phyloP scores from a whole-genome alignment of 73 alveolate genomes.

The Paramecium octaurelia region DNA sequence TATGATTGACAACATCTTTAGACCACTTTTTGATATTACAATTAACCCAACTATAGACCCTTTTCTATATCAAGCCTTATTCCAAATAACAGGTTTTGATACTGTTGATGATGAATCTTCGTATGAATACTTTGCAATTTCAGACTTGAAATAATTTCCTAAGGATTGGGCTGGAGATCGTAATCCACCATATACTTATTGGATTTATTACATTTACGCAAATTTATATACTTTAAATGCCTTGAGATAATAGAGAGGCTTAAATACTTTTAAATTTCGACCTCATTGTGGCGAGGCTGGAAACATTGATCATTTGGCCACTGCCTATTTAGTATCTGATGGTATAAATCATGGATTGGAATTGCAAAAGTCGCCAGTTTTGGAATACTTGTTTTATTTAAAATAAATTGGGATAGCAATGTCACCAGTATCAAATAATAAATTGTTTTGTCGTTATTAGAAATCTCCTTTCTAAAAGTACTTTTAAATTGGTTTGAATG shows the following conservation, averaged over 20 bases:
- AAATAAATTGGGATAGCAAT: constrained; percentile 78
- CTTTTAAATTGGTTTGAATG: constrained; percentile 74
- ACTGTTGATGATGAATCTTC: constrained; percentile 81
- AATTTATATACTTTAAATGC: constrained; percentile 66
- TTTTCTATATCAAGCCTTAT: constrained; percentile 8
- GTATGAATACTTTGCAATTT: constrained; percentile 53
- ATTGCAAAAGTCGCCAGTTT: constrained; percentile 64
- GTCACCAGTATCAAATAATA: constrained; percentile 82
- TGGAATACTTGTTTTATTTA: constrained; percentile 71
- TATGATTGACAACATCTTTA: constrained; percentile 72
- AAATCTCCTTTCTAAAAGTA: constrained; percentile 62
- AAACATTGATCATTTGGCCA: constrained; percentile 71
- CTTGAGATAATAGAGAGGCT: constrained; percentile 68
- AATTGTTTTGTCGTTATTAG: constrained; percentile 58
- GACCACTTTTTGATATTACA: constrained; percentile 56
- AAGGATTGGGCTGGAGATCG: constrained; percentile 23
- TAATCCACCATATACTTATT: constrained; percentile 79
- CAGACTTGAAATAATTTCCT: constrained; percentile 48
- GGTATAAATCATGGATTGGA: constrained; percentile 71
- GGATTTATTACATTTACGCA: constrained; percentile 74
- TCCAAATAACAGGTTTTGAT: constrained; percentile 68
- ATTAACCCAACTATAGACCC: constrained; percentile 60
- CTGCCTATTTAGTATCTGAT: constrained; percentile 65
- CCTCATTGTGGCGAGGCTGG: constrained; percentile 92
- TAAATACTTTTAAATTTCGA: constrained; percentile 62